Base-by-base conservation (phyloP, 108 stramenopile genomes). In the Nitzschia sp. region DNA sequence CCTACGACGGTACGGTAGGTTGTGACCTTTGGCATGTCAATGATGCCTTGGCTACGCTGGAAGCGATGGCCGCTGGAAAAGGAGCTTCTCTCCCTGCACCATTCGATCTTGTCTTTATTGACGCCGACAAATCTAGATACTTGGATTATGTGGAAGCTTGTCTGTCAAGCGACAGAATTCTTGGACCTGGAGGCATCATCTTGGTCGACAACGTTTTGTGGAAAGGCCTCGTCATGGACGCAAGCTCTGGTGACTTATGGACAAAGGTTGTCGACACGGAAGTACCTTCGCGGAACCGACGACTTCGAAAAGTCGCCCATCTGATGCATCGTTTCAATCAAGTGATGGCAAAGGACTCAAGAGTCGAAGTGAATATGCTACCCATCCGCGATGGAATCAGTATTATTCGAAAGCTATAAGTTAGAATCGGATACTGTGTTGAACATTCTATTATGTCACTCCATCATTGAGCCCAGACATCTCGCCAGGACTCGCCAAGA, bases 181-280 rank as follows among this genome's bases (percentile, higher is more conserved):
- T 97, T 41, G 83, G 81, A 59, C 83, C 77, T 29, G 94, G 92
- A 7, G 93, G 90, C 0, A 40, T 91, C 6, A 86, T 95, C 44
- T 65, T 97, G 12, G 88, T 94, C 9, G 96, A 97, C 70, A 97
- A 97, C 80, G 92, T 93, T 38, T 69, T 97, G 24, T 97, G 91
- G 91, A 95, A 95, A 69, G 96, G 93, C 11, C 70, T 90, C 15
- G 96, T 97, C 8, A 22, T 94, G 42, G 88, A 81, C 44, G 84
- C 85, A 19, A 70, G 67, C 63, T 65, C 42, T 14, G 67, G 78
- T 17, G 73, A 71, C 8, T 69, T 73, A 61, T 29, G 58, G 12
- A 67, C 81, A 51, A 48, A 61, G 20, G 29, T 51, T 0, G 66
- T 70, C 9, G 60, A 53, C 6, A 71, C 71, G 11, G 82, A 81